Evolutionary conservation across 2,329 filamentous ascomycete species (phyloP).

Genomic region (Diaporthe sp.): DNA sequence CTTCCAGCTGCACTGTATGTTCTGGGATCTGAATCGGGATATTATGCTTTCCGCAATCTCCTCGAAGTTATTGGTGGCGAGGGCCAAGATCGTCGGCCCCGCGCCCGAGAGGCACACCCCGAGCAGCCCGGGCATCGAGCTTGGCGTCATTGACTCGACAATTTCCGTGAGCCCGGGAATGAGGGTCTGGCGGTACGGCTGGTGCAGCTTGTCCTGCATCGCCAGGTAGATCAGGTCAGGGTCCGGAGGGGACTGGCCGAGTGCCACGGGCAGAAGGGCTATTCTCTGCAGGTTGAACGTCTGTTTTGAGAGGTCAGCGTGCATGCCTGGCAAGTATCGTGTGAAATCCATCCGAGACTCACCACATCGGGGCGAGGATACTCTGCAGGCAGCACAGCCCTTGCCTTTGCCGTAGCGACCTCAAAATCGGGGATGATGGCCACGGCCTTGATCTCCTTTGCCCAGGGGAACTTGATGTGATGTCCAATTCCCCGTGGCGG

Average conservation of each 20-base stretch:
- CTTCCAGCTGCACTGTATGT: slow-evolving; percentile 87
- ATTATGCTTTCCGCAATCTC: slow-evolving; percentile 86
- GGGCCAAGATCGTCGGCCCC: slow-evolving; percentile 92
- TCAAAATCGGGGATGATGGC: slow-evolving; percentile 97
- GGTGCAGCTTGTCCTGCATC: slow-evolving; percentile 99
- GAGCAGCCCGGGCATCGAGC: slow-evolving; percentile 86
- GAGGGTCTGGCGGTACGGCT: slow-evolving; percentile 91
- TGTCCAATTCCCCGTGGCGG: slow-evolving; percentile 95
- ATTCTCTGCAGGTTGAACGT: slow-evolving; percentile 95
- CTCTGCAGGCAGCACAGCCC: slow-evolving; percentile 83
- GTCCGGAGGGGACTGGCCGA: slow-evolving; percentile 91
- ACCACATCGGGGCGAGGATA: slow-evolving; percentile 89
- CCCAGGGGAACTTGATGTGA: slow-evolving; percentile 96
- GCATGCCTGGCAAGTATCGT: slow-evolving; percentile 8
- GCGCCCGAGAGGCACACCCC: slow-evolving; percentile 96
- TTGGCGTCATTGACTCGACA: slow-evolving; percentile 89
- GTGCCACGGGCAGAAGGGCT: slow-evolving; percentile 87
- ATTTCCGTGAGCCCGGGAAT: slow-evolving; percentile 94
- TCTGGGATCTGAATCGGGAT: slow-evolving; percentile 76
- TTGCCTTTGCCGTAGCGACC: slow-evolving; percentile 92
- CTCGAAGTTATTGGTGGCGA: slow-evolving; percentile 92
- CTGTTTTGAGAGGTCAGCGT: slow-evolving; percentile 50
- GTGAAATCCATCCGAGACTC: slow-evolving; percentile 46
- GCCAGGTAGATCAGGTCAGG: slow-evolving; percentile 95
- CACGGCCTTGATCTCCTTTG: slow-evolving; percentile 94